Evolutionary conservation across 129 eudicot species (phyloP), one percentile per base, ranked within the genome.

Genomic region (Artemisia annua): DNA sequence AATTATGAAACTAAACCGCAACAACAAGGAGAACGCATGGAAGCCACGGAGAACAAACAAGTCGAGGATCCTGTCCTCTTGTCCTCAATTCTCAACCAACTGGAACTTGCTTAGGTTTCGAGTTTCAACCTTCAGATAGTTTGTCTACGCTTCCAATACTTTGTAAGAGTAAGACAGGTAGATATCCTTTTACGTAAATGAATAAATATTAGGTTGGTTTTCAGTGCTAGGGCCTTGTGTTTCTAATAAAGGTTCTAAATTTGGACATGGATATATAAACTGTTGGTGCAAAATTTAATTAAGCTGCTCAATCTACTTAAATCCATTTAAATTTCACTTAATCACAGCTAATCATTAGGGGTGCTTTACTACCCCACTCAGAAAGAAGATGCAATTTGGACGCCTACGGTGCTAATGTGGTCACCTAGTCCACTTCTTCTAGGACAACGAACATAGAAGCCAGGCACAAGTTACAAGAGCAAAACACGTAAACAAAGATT

Each of bases 21-120:
- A 19, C 12, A 20, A 67, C 57, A 48, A 30, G 6, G n/a, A 59
- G 3, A 24, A 35, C 19, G 11, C 56, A 67, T 12, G 43, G 48
- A 22, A 67, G 44, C 8, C 71, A 14, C 10, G 6, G 30, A 52
- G 50, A 15, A 26, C 44, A 50, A 12, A 50, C 22, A 50, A 51
- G 26, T 26, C n/a, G 73, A 61, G 30, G 73, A 68, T 51, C 61
- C 48, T 28, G 46, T n/a, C 24, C 61, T 51, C 60, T 50, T 26
- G 60, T 53, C 48, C 60, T 51, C 30, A 28, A 48, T 68, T 53
- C 48, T 53, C 48, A 24, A 24, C 19, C 44, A 49, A 24, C 16
- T 6, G 13, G 61, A 22, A 52, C 60, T 49, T 30, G 20, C 28
- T 68, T 49, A 15, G 1, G 15, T 50, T 68, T 22, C 51, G 24